These are phyloP conservation scores for Gymnopilus dilepis DNA, from an alignment of 768 basidiomycete species.

Conservation along the genomic window DNA sequence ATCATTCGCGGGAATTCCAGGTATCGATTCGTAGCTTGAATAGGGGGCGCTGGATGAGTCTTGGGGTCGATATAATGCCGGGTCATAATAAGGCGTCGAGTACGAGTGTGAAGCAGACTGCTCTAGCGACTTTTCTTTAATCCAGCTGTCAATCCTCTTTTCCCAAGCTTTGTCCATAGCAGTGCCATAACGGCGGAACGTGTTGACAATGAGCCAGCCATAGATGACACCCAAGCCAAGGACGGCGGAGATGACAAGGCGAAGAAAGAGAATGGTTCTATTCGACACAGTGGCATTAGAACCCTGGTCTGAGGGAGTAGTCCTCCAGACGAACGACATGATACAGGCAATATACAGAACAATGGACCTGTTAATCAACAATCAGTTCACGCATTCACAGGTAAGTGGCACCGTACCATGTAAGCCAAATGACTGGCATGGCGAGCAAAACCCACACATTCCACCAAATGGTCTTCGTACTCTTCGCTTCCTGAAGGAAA, in stretches of 20 bases:
- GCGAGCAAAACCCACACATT: conserved; percentile 71
- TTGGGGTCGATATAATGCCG: too few relatives aligned
- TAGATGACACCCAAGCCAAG: conserved; percentile 59
- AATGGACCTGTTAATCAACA: conserved; percentile 27
- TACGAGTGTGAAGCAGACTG: not conserved
- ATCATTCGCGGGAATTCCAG: too few relatives aligned
- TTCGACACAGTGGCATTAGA: not conserved
- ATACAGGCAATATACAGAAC: conserved; percentile 30
- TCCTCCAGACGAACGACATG: conserved; percentile 35
- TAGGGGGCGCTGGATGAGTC: too few relatives aligned
- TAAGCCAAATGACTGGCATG: conserved; percentile 65
- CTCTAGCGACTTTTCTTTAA: not conserved
- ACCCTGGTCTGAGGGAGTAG: conserved; percentile 11
- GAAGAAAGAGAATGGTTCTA: conserved; percentile 37
- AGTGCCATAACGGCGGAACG: conserved; percentile 58
- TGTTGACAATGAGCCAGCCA: conserved; percentile 54
- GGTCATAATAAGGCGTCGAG: not conserved
- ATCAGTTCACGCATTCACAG: not conserved
- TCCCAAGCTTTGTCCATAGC: conserved; percentile 41
- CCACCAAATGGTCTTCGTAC: conserved; percentile 41
- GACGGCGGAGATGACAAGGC: conserved; percentile 50
- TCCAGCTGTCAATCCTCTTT: conserved; percentile 31
- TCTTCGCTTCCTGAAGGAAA: conserved; percentile 50
- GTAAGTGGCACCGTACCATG: conserved; percentile 44
- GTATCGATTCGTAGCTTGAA: too few relatives aligned